phyloP scores from a whole-genome alignment of 2,329 filamentous ascomycete species.

The Colletotrichum sp. region DNA sequence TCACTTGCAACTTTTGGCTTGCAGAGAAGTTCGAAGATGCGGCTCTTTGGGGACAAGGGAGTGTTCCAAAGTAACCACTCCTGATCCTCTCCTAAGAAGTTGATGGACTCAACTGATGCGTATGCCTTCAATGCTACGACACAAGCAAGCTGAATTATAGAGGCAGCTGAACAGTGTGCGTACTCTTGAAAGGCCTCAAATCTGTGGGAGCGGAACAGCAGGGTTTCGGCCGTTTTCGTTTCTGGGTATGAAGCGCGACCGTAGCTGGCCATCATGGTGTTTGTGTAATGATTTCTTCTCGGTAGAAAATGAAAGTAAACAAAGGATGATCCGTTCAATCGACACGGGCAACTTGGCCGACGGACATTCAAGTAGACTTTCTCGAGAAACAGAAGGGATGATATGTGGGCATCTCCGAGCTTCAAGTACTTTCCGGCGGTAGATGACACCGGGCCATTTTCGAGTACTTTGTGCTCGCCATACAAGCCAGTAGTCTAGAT shows the following conservation, averaged over 20 bases:
- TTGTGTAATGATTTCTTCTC: neutral
- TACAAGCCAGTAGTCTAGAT: neutral
- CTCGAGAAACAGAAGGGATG: neutral
- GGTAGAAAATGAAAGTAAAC: neutral
- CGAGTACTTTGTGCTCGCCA: neutral
- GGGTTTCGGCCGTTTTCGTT: neutral
- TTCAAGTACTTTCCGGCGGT: neutral
- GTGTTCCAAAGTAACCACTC: neutral
- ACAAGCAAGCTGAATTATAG: neutral
- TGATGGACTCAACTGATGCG: neutral
- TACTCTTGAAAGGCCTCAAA: neutral
- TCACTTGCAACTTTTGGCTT: neutral
- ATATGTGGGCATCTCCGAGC: neutral
- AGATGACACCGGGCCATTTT: neutral
- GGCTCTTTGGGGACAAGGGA: neutral
- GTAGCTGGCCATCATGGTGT: neutral
- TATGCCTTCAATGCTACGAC: neutral
- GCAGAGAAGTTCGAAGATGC: neutral
- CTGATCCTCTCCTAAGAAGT: neutral
- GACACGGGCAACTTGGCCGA: neutral
- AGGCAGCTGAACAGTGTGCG: neutral
- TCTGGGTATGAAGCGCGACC: no score
- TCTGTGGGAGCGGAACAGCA: neutral
- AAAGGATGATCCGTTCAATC: neutral
- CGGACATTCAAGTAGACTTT: neutral